Evolutionary conservation across 495 filamentous ascomycete species (phyloP).

Genomic region (Apiosordaria backusii): DNA sequence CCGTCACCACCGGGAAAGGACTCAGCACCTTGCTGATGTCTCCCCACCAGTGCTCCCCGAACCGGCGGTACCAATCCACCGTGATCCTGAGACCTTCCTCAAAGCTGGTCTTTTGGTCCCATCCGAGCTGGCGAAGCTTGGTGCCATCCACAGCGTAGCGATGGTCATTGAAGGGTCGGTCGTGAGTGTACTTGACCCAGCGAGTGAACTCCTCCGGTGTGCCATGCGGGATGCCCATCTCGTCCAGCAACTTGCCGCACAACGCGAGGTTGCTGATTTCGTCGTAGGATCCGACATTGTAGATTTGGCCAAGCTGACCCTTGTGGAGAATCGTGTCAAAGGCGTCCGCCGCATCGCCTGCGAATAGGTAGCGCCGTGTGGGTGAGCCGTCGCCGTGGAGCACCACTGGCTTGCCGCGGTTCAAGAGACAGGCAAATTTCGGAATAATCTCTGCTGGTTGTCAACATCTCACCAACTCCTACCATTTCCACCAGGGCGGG

Average conservation of each 20-base stretch:
- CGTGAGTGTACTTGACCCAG: slow-evolving; percentile 62
- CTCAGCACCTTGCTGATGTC: slow-evolving; percentile 62
- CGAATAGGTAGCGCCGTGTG: slow-evolving; percentile 66
- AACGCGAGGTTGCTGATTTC: slow-evolving; percentile 63
- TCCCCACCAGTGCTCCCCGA: slow-evolving; percentile 67
- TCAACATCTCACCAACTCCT: not conserved
- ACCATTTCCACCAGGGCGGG: not conserved
- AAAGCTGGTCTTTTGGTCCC: slow-evolving; percentile 61
- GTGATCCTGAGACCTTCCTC: slow-evolving; percentile 60
- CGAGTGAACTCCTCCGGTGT: slow-evolving; percentile 43
- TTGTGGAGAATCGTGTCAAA: slow-evolving; percentile 75
- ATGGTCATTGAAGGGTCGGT: slow-evolving; percentile 71
- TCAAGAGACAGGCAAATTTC: slow-evolving; percentile 65
- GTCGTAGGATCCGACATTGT: slow-evolving; percentile 68
- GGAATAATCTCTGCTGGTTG: slow-evolving; percentile 63
- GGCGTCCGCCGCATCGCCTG: slow-evolving; percentile 69
- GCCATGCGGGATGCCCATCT: slow-evolving; percentile 45
- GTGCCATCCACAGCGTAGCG: slow-evolving; percentile 64
- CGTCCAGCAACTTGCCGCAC: slow-evolving; percentile 53
- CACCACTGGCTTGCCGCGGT: slow-evolving; percentile 53
- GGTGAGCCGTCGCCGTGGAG: slow-evolving; percentile 68
- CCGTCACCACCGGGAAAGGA: slow-evolving; percentile 55
- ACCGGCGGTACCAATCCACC: slow-evolving; percentile 65
- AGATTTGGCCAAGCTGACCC: slow-evolving; percentile 61
- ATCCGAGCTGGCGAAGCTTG: slow-evolving; percentile 63